Evolutionary conservation across 2,329 filamentous ascomycete genomes (phyloP), one percentile per base, ranked within the genome.

Genomic region (Colletotrichum spinosum): DNA sequence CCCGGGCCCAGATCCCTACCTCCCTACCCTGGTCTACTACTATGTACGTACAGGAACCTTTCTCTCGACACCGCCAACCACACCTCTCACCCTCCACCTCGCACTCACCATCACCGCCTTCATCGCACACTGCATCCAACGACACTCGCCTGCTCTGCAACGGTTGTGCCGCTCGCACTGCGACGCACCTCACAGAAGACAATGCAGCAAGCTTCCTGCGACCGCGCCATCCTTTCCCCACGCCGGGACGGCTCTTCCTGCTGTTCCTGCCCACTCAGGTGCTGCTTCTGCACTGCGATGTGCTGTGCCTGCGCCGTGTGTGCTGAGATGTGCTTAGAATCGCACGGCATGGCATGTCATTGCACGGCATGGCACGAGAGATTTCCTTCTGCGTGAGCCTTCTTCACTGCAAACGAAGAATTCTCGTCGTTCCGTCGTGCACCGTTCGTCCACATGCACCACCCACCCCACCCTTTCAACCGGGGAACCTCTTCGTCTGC

Each of bases 381-480:
- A 44, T 44, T 53, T 50, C 39, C 53, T 53, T 34, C 53, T 60
- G 55, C 49, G 49, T 58, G 34, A 15, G 44, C 44, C 11, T 52
- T 42, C 44, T 60, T 65, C 48, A 55, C 65, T 67, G 62, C 64
- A 59, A 67, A 48, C 65, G 53, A 49, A 54, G 34, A 56, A 37
- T 62, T 52, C 58, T 62, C 49, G 62, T 52, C 56, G 15, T 58
- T 58, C 46, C 46, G 46, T 62, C 62, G 62, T 49, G 46, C 52
- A 37, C 58, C 58, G 37, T 60, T 25, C 48, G 49, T 65, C 58
- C 53, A 56, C 57, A 56, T 62, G 62, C 58, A 57, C 58, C 41
- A 41, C 17, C 34, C 62, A 65, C 62, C 42, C 37, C 62, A 39
- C 51, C 58, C 25, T 25, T 37, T 39, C 53, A 52, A 34, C 58